These are phyloP conservation scores for Colletotrichum lindemuthianum DNA, from an alignment of 2,329 filamentous ascomycete species.

Conservation along the genomic window DNA sequence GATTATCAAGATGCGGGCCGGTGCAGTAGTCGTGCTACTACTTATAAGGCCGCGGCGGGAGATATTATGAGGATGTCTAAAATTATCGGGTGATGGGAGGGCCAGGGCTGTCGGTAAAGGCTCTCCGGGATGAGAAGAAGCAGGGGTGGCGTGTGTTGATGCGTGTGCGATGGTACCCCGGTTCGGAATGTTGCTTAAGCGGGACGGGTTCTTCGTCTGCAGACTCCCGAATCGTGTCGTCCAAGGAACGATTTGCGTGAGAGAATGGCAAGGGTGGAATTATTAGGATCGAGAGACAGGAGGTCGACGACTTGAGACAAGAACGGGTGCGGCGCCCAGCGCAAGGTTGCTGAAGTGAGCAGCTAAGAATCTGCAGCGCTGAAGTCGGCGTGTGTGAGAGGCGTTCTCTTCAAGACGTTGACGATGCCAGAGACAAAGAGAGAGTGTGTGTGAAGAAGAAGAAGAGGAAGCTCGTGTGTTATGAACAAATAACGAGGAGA, in stretches of 20 bases:
- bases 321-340: conserved; percentile 36
- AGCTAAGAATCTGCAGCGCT: conserved; percentile 29
- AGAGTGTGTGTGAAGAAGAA: conserved; percentile 2
- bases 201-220: conserved; percentile 29
- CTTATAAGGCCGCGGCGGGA: conserved; percentile 25
- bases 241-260: conserved; percentile 19
- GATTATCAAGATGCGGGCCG: conserved; percentile 45
- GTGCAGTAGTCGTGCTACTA: conserved; percentile 34
- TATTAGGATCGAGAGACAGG: conserved; percentile 22
- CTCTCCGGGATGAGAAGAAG: conserved; percentile 23
- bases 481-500: conserved; percentile 13
- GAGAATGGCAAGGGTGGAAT: conserved; percentile 18
- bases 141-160: conserved; percentile 29
- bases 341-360: conserved; percentile 34
- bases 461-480: not conserved
- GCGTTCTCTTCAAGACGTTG: not conserved
- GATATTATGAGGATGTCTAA: conserved; percentile 28
- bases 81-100: conserved; percentile 29
- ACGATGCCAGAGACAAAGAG: not conserved
- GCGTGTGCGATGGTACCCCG: conserved; percentile 26
- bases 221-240: conserved; percentile 25
- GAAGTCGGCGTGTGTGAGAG: conserved; percentile 8
- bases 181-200: conserved; percentile 31
- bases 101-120: conserved; percentile 2
- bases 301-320: conserved; percentile 32